A percentile compares a stretch with the other conserved stretches of the same genome.
Evolutionary conservation across 1,139 yeast species (phyloP).

Genomic region (Magnusiomyces ingens): DNA sequence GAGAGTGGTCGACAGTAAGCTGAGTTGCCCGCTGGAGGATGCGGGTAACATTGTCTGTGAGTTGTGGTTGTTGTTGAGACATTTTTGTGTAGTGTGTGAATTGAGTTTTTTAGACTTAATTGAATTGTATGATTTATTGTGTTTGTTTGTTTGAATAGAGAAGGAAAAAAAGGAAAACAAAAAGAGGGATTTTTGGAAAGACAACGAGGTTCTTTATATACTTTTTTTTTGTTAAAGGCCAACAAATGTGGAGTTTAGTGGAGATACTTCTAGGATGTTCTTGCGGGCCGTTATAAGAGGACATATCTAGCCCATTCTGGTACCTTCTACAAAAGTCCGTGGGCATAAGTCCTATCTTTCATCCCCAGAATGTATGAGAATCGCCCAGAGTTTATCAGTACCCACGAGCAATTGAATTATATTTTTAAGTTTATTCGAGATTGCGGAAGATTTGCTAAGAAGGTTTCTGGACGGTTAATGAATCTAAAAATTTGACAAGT

Average conservation of each 20-base stretch:
- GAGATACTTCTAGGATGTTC: too few species aligned
- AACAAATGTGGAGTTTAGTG: neutral
- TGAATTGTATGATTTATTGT: neutral
- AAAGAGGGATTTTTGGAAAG: neutral
- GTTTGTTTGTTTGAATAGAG: neutral
- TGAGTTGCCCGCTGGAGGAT: slow-evolving; percentile 73
- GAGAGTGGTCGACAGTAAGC: slow-evolving; percentile 76
- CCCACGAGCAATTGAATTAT: too few species aligned
- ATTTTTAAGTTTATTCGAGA: too few species aligned
- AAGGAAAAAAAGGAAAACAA: neutral
- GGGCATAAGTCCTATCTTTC: neutral
- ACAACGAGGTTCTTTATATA: neutral
- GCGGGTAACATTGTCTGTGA: slow-evolving; percentile 88
- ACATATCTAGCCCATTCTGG: neutral
- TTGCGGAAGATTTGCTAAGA: neutral
- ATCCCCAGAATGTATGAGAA: too few species aligned
- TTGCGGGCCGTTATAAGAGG: too few species aligned
- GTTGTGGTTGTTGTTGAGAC: slow-evolving; percentile 16
- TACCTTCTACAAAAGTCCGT: neutral
- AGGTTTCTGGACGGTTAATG: too few species aligned
- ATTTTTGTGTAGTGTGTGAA: neutral
- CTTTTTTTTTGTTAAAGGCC: neutral
- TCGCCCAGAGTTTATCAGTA: too few species aligned
- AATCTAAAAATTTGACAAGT: neutral
- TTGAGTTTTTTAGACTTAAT: neutral